Conservation (phyloP, 345 rosid species). For the Populus nigra region DNA sequence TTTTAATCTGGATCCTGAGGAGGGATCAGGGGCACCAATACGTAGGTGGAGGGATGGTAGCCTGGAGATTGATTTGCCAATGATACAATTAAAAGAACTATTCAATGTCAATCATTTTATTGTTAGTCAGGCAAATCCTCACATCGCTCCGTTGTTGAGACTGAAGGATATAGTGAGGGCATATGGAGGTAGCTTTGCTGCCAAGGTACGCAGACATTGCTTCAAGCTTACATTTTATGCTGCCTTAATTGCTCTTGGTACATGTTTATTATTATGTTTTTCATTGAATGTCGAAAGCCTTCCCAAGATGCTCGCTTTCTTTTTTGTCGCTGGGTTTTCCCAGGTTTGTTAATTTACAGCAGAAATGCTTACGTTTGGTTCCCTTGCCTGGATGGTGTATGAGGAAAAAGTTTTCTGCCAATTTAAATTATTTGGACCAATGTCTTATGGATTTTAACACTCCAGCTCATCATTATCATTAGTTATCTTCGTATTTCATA, state of each 20-base stretch:
- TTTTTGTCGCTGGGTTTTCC: not conserved
- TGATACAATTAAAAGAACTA: slow-evolving; percentile 96
- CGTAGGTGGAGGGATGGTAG: slow-evolving; percentile 99
- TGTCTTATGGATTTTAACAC: not conserved
- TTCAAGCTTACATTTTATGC: not conserved
- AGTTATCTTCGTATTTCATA: not conserved
- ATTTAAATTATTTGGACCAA: not conserved
- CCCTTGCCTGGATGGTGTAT: not conserved
- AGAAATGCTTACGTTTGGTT: not conserved
- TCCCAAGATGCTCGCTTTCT: not conserved
- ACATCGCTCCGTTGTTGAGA: slow-evolving; percentile 78
- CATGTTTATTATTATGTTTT: not conserved
- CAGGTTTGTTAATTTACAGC: not conserved
- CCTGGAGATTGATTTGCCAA: slow-evolving; percentile 94
- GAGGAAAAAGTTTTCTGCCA: not conserved
- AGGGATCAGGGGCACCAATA: slow-evolving; percentile 52
- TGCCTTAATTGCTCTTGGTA: not conserved
- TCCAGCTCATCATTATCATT: not conserved
- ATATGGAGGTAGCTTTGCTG: slow-evolving; percentile 90
- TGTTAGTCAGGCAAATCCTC: slow-evolving; percentile 99
- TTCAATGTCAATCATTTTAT: slow-evolving; percentile 97
- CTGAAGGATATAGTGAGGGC: slow-evolving; percentile 78
- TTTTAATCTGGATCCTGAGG: slow-evolving; percentile 77
- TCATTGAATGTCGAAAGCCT: not conserved
- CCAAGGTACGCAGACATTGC: slow-evolving; percentile 62